Evolutionary conservation across 2,329 filamentous ascomycete genomes (phyloP).

Genomic region (Boeremia lycopersici): DNA sequence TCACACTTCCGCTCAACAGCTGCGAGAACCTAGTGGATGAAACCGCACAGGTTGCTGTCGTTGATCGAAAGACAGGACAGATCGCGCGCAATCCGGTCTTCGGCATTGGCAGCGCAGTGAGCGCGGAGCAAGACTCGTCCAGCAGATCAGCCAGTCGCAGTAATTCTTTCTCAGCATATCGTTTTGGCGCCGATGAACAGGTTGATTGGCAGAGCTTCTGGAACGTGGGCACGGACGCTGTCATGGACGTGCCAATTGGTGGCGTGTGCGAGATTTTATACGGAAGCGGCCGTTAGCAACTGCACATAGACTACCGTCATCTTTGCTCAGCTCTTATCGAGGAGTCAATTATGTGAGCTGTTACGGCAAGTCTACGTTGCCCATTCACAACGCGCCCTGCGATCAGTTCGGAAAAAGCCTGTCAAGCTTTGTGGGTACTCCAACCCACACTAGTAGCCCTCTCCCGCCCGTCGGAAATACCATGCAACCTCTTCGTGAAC

Average conservation of each 20-base stretch:
- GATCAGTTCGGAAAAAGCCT: slow-evolving; percentile 21
- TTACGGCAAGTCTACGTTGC: neutral
- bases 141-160: slow-evolving; percentile 46
- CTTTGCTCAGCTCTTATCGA: slow-evolving; percentile 18
- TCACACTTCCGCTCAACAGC: slow-evolving; percentile 79
- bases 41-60: slow-evolving; percentile 80
- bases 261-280: slow-evolving; percentile 96
- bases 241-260: slow-evolving; percentile 94
- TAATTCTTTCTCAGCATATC: slow-evolving; percentile 40
- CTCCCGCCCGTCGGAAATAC: slow-evolving; percentile 27
- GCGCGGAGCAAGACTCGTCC: slow-evolving; percentile 48
- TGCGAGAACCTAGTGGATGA: slow-evolving; percentile 93
- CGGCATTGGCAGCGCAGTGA: slow-evolving; percentile 26
- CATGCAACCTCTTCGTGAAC: slow-evolving; percentile 15
- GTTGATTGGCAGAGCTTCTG: slow-evolving; percentile 82
- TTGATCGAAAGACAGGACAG: slow-evolving; percentile 70
- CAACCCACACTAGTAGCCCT: slow-evolving; percentile 27
- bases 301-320: slow-evolving; percentile 20
- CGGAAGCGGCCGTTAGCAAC: slow-evolving; percentile 56
- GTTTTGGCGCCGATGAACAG: slow-evolving; percentile 48
- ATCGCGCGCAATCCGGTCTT: slow-evolving; percentile 49
- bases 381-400: slow-evolving; percentile 12
- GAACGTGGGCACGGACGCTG: slow-evolving; percentile 92
- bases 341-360: neutral
- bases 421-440: slow-evolving; percentile 16